These are phyloP conservation scores for Raphanus hybrid DNA, from an alignment of 441 rosid species.

Conservation along the genomic window DNA sequence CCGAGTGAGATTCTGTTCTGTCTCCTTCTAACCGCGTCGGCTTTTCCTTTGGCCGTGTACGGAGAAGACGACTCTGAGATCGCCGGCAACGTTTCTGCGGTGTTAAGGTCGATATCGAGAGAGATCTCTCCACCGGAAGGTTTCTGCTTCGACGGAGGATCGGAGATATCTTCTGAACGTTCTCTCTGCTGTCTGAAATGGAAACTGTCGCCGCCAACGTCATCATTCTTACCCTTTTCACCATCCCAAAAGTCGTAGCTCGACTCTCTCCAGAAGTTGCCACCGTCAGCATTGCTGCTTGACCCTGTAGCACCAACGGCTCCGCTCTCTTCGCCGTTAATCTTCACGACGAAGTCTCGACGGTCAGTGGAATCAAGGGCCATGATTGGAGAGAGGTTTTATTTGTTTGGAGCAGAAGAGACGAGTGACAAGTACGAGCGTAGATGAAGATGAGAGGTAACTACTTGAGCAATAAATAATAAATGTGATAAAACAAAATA, in stretches of 20 bases:
- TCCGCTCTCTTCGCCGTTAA: constrained; percentile 39
- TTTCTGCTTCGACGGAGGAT: constrained; percentile 68
- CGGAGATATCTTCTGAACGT: constrained; percentile 44
- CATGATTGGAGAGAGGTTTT: constrained; percentile 30
- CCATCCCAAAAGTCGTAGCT: constrained; percentile 43
- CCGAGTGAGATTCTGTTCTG: constrained; percentile 36
- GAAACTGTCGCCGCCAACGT: constrained; percentile 42
- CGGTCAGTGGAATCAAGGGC: constrained; percentile 46
- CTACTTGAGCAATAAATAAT: constrained; percentile 22
- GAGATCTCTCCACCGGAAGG: constrained; percentile 67
- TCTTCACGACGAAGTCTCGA: constrained; percentile 50
- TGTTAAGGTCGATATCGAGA: constrained; percentile 55
- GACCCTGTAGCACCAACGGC: constrained; percentile 34
- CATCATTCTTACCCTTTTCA: constrained; percentile 32
- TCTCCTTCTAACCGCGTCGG: constrained; percentile 45
- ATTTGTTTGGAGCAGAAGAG: constrained; percentile 12
- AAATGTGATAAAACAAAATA: constrained; percentile 17
- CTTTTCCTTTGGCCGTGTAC: constrained; percentile 21
- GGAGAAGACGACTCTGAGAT: constrained; percentile 47
- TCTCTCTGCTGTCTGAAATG: constrained; percentile 41
- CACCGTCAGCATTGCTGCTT: constrained; percentile 39
- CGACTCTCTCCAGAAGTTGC: constrained; percentile 33
- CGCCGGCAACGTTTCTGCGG: constrained; percentile 45
- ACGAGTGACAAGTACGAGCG: constrained; percentile 23
- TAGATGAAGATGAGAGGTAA: constrained; percentile 25